Evolutionary conservation across 1,284 basidiomycete species (phyloP), one percentile per base, ranked within the genome.

Genomic region (Apiotrichum montevideense): DNA sequence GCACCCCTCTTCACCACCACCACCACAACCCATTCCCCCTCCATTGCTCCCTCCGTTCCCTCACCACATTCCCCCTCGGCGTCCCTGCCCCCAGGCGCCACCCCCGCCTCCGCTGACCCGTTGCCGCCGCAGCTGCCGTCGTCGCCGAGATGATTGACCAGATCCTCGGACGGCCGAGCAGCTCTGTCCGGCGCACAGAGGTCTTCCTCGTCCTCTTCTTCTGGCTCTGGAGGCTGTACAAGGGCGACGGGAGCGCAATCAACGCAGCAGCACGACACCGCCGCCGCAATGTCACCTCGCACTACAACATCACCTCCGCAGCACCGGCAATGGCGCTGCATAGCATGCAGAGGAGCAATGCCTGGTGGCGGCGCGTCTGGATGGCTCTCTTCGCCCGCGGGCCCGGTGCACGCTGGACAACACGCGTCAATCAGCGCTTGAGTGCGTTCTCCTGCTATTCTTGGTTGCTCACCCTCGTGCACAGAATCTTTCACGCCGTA

Each of bases 401-500:
- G 2, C 62, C 55, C 21, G 61, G 66, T n/a, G 62, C 69, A 5
- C 61, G 60, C 5, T 74, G 70, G 64, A 71, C 73, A 46, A 65
- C 66, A 4, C 68, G 59, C 49, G 45, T 75, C 39, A 77, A 77
- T 61, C 54, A 70, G 35, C 59, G 66, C 34, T 54, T 77, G 37
- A 68, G 76, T 76, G 57, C 63, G 75, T 70, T 21, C 21, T 21
- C 21, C 21, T 21, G 21, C 21, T 21, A 21, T 21, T 21, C 21
- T 21, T 21, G 21, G 13, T 14, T 29, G 13, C 47, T 56, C 48
- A 55, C 48, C 15, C 35, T 44, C 47, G 41, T n/a, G 6, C 6
- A 55, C 65, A 94, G 90, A 82, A 67, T 84, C 85, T 33, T 96
- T 91, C 77, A 88, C 92, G 0, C 95, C 95, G 21, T 98, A 93